Evolutionary conservation across 2,329 filamentous ascomycete genomes (phyloP), one percentile per base, ranked within the genome.

Genomic region (Alternaria novae-zelandiae): DNA sequence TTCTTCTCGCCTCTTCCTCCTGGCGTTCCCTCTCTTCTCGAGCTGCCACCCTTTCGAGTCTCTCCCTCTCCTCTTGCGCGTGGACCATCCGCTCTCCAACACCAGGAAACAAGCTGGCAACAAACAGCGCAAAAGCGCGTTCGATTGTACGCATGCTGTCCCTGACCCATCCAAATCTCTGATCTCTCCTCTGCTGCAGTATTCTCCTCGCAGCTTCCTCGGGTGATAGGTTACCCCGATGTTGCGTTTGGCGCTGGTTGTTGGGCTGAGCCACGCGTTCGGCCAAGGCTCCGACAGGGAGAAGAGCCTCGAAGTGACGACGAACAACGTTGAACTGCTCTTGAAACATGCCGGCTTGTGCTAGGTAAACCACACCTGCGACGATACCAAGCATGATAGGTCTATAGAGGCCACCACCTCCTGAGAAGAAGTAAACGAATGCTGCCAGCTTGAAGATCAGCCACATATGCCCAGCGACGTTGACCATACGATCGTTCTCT

Each of bases 51-150:
- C 77, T 59, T 60, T 75, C 75, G n/a, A 68, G 62, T 30, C 75
- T 63, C 36, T 70, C 70, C 15, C 85, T 82, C 57, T 85, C 84
- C 68, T 86, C 84, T 61, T 85, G 82, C 25, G 85, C 87, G 65
- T 83, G 80, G 13, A 90, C 85, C 73, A 88, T 86, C 8, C 86
- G 81, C 73, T 90, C 88, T 0, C 88, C 88, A 25, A 90, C 82
- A 0, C 88, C 88, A 1, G 88, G 88, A 73, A 88, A 85, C 54
- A 90, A 72, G 74, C 86, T 89, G 0, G 87, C 88, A 32, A 90
- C 74, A 63, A 90, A 88, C n/a, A 90, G 79, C n/a, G 86, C 86
- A 44, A 87, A 71, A 2, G 85, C 85, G 41, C 88, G 82, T 73
- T 90, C 88, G 0, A 82, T 74, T 2, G 83, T 81, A 46, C 85